Conservation (phyloP, 1,284 basidiomycete genomes). For the Boletus nobilissimus region DNA sequence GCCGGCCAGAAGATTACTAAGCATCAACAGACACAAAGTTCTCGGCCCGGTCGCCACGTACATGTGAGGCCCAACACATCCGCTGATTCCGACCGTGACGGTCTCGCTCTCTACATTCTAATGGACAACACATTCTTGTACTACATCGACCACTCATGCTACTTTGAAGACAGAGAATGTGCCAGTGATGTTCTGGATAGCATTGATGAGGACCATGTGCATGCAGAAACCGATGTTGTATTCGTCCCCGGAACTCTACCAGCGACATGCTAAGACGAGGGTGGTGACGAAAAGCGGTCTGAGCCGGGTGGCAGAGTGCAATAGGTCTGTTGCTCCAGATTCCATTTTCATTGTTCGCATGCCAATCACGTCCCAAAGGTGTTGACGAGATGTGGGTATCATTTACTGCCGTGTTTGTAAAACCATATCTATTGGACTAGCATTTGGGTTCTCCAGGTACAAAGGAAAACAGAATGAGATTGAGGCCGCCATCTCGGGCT, state of each 20-base stretch:
- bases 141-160: constrained; percentile 34
- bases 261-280: not conserved
- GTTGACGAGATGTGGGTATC: constrained; percentile 38
- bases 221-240: constrained; percentile 19
- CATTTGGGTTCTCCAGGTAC: constrained; percentile 74
- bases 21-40: too few relatives aligned
- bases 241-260: constrained; percentile 31
- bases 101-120: too few relatives aligned
- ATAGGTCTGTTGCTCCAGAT: constrained; percentile 28
- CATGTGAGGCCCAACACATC: too few relatives aligned
- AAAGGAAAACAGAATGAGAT: constrained; percentile 84
- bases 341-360: not conserved
- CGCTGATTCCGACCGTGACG: too few relatives aligned
- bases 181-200: constrained; percentile 39
- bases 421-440: constrained; percentile 48
- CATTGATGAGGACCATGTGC: constrained; percentile 32
- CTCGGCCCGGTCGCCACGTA: too few relatives aligned
- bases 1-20: too few relatives aligned
- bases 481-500: constrained; percentile 71
- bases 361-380: constrained; percentile 29
- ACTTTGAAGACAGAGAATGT: constrained; percentile 22
- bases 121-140: constrained; percentile 38
- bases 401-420: not conserved
- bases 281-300: not conserved
- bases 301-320: constrained; percentile 18